phyloP scores from a whole-genome alignment of 1,284 basidiomycete species.

The Marasmius sp. region DNA sequence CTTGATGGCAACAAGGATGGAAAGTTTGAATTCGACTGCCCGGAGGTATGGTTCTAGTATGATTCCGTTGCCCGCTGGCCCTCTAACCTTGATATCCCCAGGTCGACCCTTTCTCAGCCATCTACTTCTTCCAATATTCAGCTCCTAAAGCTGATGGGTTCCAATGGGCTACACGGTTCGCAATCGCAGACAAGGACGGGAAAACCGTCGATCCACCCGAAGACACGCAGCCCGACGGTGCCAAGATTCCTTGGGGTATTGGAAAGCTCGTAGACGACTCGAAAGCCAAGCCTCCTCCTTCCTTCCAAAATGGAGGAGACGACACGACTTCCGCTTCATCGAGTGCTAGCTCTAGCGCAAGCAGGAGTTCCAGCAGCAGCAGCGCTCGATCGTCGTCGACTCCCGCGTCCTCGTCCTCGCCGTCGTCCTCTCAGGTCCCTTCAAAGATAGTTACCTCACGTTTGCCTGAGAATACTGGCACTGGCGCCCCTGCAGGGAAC shows the following conservation, averaged over 20 bases:
- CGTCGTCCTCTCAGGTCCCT: background rate
- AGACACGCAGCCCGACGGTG: background rate
- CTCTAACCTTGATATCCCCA: constrained; percentile 23
- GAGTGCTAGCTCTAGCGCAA: background rate
- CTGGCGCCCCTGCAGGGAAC: background rate
- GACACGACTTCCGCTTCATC: background rate
- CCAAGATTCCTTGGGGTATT: background rate
- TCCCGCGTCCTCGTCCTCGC: background rate
- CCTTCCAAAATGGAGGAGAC: background rate
- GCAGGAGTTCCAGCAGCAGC: background rate
- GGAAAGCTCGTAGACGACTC: background rate
- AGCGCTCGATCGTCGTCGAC: background rate
- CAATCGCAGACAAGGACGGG: constrained; percentile 62
- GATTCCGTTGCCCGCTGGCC: background rate
- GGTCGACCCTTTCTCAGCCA: constrained; percentile 68
- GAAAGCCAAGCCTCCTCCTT: background rate
- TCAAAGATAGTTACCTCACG: background rate
- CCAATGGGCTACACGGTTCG: constrained; percentile 81
- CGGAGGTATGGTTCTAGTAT: constrained; percentile 42
- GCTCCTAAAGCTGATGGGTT: constrained; percentile 39
- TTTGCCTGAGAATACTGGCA: background rate
- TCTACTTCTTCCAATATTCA: constrained; percentile 83
- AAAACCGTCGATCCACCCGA: background rate
- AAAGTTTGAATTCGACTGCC: constrained; percentile 64
- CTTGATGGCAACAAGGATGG: constrained; percentile 58